Conservation (phyloP, 2,329 filamentous ascomycete species). For the Claviceps humidiphila region DNA sequence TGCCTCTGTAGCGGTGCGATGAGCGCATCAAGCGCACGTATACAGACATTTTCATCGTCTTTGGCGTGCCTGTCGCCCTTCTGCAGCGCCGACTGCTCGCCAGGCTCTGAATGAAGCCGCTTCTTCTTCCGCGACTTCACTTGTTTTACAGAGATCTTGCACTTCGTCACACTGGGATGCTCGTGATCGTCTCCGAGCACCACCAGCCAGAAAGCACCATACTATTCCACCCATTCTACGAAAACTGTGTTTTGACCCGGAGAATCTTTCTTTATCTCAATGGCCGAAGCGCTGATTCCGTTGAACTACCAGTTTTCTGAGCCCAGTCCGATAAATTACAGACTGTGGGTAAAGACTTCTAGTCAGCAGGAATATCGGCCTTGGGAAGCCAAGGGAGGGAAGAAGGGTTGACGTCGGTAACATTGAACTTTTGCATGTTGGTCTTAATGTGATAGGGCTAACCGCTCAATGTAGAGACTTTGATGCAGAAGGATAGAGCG, state of each 20-base stretch:
- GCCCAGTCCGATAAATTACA: too few relatives aligned
- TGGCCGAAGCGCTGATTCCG: neutral
- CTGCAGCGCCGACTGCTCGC: neutral
- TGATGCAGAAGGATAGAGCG: too few relatives aligned
- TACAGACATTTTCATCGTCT: constrained; percentile 1
- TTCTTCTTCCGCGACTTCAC: neutral
- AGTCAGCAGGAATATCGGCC: too few relatives aligned
- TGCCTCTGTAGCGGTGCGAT: constrained; percentile 1
- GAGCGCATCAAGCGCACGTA: constrained; percentile 1
- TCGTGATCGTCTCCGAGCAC: neutral
- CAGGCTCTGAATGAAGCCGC: constrained; percentile 1
- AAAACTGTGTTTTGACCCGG: neutral
- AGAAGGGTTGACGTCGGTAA: too few relatives aligned
- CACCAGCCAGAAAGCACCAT: neutral
- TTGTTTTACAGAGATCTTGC: neutral
- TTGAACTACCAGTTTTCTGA: too few relatives aligned
- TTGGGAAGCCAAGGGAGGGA: too few relatives aligned
- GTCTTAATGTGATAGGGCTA: too few relatives aligned
- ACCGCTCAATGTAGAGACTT: too few relatives aligned
- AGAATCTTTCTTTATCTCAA: neutral
- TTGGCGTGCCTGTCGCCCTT: neutral
- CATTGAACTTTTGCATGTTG: too few relatives aligned
- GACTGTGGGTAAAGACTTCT: too few relatives aligned
- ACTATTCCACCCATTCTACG: neutral
- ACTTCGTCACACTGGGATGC: neutral